phyloP scores from a whole-genome alignment of 73 alveolate species.

The Paramecium octaurelia region DNA sequence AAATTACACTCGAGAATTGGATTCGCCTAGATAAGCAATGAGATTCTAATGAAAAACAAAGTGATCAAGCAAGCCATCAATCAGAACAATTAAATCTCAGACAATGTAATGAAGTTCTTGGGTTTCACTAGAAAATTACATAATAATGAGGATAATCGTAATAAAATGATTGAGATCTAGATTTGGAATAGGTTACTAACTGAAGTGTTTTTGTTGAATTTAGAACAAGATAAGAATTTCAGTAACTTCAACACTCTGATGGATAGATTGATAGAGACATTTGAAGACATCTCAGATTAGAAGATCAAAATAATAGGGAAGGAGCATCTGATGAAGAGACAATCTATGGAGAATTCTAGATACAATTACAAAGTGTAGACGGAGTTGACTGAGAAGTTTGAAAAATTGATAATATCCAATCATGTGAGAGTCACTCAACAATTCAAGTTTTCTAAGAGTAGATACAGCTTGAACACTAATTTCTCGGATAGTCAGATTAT shows the following conservation, averaged over 20 bases:
- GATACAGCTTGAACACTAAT: neutral
- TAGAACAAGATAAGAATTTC: neutral
- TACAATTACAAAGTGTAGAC: neutral
- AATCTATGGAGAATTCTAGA: neutral
- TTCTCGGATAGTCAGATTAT: neutral
- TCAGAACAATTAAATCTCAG: neutral
- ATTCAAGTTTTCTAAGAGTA: neutral
- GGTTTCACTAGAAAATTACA: neutral
- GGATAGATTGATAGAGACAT: slow-evolving; percentile 11
- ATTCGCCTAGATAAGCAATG: neutral
- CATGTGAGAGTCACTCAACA: neutral
- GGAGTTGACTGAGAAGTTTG: neutral
- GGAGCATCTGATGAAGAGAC: neutral
- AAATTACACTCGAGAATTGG: neutral
- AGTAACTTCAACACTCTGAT: neutral
- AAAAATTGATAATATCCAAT: neutral
- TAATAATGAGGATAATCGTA: neutral
- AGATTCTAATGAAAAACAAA: neutral
- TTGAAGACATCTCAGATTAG: neutral
- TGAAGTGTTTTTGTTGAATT: neutral
- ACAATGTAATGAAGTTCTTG: neutral
- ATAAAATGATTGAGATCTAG: neutral
- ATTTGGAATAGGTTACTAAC: neutral
- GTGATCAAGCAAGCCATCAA: neutral
- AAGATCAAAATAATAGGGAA: slow-evolving; percentile 18